Conservation (phyloP, 306 rosid genomes). For the Quercus parvula region DNA sequence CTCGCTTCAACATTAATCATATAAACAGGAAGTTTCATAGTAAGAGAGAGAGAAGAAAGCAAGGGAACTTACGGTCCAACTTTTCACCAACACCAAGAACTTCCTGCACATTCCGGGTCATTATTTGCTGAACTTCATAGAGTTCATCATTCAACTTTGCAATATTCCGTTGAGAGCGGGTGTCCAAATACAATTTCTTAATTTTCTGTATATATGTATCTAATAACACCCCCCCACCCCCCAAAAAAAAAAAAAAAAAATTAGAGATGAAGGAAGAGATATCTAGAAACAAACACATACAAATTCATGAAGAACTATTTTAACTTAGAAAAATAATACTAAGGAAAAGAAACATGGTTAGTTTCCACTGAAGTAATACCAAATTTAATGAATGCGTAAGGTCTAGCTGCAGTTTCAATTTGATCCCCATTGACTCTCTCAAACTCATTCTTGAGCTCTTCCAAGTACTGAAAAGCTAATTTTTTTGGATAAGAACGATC, state of each 20-base stretch:
- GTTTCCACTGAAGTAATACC: slow-evolving; percentile 40
- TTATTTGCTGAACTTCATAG: slow-evolving; percentile 95
- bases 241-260: neutral
- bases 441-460: slow-evolving; percentile 94
- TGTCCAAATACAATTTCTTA: slow-evolving; percentile 96
- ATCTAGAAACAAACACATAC: neutral
- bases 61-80: slow-evolving; percentile 82
- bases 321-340: neutral
- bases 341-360: neutral
- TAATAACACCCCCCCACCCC: slow-evolving; percentile 27
- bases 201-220: slow-evolving; percentile 93
- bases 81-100: slow-evolving; percentile 99
- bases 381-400: slow-evolving; percentile 96
- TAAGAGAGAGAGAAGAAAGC: neutral
- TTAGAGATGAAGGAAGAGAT: neutral
- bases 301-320: neutral
- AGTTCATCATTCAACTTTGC: slow-evolving; percentile 96
- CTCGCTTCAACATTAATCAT: no score
- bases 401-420: slow-evolving; percentile 98
- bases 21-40: no score
- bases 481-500: slow-evolving; percentile 97
- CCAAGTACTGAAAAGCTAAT: slow-evolving; percentile 98
- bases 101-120: slow-evolving; percentile 99
- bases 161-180: slow-evolving; percentile 91
- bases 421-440: slow-evolving; percentile 86